phyloP scores from a whole-genome alignment of 768 basidiomycete genomes.

The Paxillus rubicundulus region DNA sequence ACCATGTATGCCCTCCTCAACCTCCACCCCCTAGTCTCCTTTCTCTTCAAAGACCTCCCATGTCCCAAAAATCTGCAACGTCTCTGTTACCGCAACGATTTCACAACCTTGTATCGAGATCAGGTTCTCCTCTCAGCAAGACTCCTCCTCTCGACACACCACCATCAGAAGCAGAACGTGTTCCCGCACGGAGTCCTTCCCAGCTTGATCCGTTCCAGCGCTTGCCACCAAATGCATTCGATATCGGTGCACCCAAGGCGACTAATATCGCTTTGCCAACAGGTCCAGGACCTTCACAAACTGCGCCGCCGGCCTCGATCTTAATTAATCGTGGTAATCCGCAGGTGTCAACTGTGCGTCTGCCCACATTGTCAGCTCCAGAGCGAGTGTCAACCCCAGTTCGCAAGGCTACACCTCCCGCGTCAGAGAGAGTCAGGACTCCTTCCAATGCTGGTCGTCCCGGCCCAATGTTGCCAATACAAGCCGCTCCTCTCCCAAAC shows the following conservation, averaged over 20 bases:
- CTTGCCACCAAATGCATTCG: conserved; percentile 22
- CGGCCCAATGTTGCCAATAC: conserved; percentile 8
- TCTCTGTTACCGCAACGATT: conserved; percentile 51
- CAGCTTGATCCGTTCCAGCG: conserved; percentile 28
- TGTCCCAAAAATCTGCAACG: conserved; percentile 40
- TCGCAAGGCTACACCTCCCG: conserved; percentile 14
- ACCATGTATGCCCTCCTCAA: conserved; percentile 68
- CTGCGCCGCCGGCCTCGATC: background rate
- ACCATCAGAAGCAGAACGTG: conserved; percentile 1
- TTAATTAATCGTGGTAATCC: conserved; percentile 6
- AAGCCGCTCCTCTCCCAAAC: conserved; percentile 6
- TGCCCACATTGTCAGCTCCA: conserved; percentile 5
- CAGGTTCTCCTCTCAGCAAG: conserved; percentile 11
- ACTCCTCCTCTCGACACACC: conserved; percentile 7
- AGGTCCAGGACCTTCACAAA: background rate
- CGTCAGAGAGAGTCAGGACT: conserved; percentile 18
- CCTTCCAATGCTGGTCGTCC: conserved; percentile 15
- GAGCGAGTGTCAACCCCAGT: conserved; percentile 16
- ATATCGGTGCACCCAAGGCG: conserved; percentile 3
- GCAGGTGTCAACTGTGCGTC: conserved; percentile 2
- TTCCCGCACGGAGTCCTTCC: conserved; percentile 10
- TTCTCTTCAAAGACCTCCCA: conserved; percentile 31
- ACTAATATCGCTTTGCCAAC: conserved; percentile 7
- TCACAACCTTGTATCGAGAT: conserved; percentile 42
- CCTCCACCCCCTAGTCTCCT: conserved; percentile 42